Evolutionary conservation across 441 rosid species (phyloP).

Genomic region (Dalechampia spathulata): DNA sequence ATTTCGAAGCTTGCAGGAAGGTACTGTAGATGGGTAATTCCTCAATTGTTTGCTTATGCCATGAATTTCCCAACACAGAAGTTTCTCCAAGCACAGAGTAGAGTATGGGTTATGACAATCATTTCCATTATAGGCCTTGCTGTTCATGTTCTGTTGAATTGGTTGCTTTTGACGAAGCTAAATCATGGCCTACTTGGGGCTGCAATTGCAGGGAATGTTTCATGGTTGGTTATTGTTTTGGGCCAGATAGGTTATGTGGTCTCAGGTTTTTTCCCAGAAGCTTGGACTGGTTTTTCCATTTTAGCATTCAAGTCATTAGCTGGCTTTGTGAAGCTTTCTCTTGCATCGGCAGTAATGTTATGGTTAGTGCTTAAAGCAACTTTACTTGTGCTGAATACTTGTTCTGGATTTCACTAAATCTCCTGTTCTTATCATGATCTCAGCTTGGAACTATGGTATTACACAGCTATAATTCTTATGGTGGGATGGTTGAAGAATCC

Average conservation of each 20-base stretch:
- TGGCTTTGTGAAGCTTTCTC: conserved; percentile 34
- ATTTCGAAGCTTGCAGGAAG: conserved; percentile 36
- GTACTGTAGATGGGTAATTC: conserved; percentile 26
- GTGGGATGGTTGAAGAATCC: too few relatives aligned
- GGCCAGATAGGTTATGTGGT: conserved; percentile 26
- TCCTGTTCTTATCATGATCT: not conserved
- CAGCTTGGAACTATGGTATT: conserved; percentile 76
- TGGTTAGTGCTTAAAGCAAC: conserved; percentile 21
- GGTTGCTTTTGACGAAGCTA: conserved; percentile 28
- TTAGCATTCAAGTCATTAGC: conserved; percentile 33
- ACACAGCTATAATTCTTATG: conserved; percentile 51
- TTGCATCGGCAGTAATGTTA: conserved; percentile 44
- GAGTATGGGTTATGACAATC: conserved; percentile 36
- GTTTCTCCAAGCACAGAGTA: conserved; percentile 42
- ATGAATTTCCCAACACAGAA: conserved; percentile 32
- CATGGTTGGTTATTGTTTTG: conserved; percentile 31
- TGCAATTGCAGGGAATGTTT: conserved; percentile 36
- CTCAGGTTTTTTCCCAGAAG: conserved; percentile 27
- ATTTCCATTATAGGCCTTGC: conserved; percentile 22
- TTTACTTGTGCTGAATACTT: not conserved
- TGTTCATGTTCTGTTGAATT: conserved; percentile 29
- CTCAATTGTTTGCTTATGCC: too few relatives aligned
- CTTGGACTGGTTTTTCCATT: conserved; percentile 42
- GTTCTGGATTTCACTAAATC: not conserved
- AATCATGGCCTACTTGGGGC: conserved; percentile 32